Percentiles rank a stretch among this genome's conserved stretches.
phyloP scores from a whole-genome alignment of 148 eudicot species.

The Rhododendron ovatum region DNA sequence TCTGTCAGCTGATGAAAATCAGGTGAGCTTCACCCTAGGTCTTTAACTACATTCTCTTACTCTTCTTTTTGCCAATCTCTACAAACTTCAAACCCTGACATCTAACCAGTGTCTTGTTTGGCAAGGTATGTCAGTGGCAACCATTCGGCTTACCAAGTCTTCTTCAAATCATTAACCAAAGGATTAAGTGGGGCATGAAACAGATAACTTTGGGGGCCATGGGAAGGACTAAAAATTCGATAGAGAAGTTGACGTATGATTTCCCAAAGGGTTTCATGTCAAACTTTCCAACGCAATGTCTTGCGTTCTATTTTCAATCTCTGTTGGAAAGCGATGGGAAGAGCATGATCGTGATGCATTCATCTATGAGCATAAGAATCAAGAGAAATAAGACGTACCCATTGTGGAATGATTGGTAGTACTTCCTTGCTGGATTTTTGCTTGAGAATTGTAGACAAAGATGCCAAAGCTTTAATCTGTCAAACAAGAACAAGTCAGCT shows the following conservation, averaged over 20 bases:
- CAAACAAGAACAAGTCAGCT: constrained; percentile 16
- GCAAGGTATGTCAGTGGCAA: background rate
- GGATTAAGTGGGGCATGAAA: background rate
- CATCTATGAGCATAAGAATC: background rate
- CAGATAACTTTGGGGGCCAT: background rate
- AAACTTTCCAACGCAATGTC: background rate
- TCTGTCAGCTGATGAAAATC: background rate
- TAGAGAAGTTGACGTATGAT: background rate
- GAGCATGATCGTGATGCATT: background rate
- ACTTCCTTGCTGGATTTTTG: constrained; percentile 75
- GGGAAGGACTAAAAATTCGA: background rate
- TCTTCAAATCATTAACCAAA: background rate
- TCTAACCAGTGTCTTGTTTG: background rate
- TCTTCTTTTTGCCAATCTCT: background rate
- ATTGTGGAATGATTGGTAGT: constrained; percentile 67
- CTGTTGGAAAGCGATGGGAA: background rate
- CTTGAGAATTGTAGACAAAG: constrained; percentile 61
- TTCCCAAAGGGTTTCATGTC: background rate
- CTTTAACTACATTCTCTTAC: background rate
- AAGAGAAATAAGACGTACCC: constrained; percentile 52
- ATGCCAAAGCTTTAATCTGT: constrained; percentile 85
- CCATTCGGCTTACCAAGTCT: background rate
- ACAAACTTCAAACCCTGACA: background rate
- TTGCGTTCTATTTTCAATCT: background rate
- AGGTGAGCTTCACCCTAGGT: background rate